Evolutionary conservation across 352 stramenopile species (phyloP).

Genomic region (Globisporangium okanoganense): DNA sequence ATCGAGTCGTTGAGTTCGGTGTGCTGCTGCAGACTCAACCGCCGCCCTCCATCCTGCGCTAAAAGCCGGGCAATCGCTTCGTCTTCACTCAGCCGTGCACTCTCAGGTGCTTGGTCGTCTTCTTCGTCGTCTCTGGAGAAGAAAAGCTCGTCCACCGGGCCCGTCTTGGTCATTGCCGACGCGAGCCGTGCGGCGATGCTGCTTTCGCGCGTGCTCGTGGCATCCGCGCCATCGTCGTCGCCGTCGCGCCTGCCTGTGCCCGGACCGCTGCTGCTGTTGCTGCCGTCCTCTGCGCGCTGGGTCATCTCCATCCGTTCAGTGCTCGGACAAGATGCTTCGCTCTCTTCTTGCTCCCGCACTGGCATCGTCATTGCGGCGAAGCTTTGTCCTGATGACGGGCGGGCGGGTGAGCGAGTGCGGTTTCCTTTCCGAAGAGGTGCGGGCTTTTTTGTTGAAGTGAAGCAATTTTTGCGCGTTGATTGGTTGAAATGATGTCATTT

Average conservation of each 20-base stretch:
- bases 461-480: no score
- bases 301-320: not conserved
- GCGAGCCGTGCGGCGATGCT: not conserved
- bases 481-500: no score
- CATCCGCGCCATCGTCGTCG: not conserved
- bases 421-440: not conserved
- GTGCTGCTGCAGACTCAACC: not conserved
- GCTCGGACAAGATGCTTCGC: not conserved
- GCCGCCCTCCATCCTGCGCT: not conserved
- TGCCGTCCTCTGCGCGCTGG: not conserved
- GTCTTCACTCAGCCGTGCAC: not conserved
- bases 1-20: slow-evolving; percentile 1
- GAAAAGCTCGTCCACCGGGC: not conserved
- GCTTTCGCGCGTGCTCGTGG: not conserved
- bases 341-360: not conserved
- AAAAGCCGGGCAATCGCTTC: not conserved
- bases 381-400: not conserved
- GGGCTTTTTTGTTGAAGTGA: no score
- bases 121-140: not conserved
- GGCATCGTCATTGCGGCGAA: not conserved
- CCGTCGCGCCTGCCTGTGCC: not conserved
- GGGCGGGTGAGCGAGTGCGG: no score
- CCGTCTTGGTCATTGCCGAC: not conserved
- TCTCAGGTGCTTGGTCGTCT: not conserved
- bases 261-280: not conserved